phyloP scores from a whole-genome alignment of 352 stramenopile genomes.

The Plasmopara viticola region DNA sequence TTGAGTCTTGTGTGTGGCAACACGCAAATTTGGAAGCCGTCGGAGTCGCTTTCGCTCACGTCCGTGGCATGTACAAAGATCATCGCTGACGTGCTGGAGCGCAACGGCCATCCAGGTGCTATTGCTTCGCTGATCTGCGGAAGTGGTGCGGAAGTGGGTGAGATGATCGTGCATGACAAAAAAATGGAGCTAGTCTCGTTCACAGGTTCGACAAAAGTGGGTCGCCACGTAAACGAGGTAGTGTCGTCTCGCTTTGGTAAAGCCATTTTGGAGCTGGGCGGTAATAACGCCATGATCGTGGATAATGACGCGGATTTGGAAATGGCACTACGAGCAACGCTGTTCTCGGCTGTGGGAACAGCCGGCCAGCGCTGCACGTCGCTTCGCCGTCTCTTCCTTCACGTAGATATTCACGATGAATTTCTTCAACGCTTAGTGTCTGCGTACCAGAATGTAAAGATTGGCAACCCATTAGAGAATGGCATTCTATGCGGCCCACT shows the following conservation, averaged over 20 bases:
- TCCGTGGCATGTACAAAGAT: slow-evolving; percentile 90
- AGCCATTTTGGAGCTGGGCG: slow-evolving; percentile 87
- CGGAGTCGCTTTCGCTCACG: slow-evolving; percentile 83
- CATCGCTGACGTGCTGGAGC: slow-evolving; percentile 81
- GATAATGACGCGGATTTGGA: slow-evolving; percentile 87
- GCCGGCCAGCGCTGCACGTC: slow-evolving; percentile 90
- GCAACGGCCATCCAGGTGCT: slow-evolving; percentile 75
- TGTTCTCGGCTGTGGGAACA: slow-evolving; percentile 90
- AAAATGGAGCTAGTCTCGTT: slow-evolving; percentile 88
- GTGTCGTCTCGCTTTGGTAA: slow-evolving; percentile 89
- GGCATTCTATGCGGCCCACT: slow-evolving; percentile 80
- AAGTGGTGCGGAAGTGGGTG: slow-evolving; percentile 74
- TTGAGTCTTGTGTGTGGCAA: slow-evolving; percentile 89
- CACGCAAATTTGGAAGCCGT: slow-evolving; percentile 90
- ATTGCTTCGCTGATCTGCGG: slow-evolving; percentile 84
- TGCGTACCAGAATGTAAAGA: slow-evolving; percentile 86
- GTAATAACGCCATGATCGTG: slow-evolving; percentile 94
- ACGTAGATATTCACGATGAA: slow-evolving; percentile 88
- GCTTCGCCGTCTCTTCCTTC: slow-evolving; percentile 87
- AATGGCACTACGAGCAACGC: slow-evolving; percentile 82
- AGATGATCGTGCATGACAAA: slow-evolving; percentile 81
- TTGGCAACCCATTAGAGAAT: slow-evolving; percentile 83
- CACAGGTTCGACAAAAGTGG: slow-evolving; percentile 86
- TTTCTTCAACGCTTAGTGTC: slow-evolving; percentile 78
- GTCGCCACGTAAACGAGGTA: slow-evolving; percentile 80